Percentiles rank a stretch among this genome's conserved stretches.
phyloP scores from a whole-genome alignment of 2,329 filamentous ascomycete genomes.

The Fusarium mexicanum region DNA sequence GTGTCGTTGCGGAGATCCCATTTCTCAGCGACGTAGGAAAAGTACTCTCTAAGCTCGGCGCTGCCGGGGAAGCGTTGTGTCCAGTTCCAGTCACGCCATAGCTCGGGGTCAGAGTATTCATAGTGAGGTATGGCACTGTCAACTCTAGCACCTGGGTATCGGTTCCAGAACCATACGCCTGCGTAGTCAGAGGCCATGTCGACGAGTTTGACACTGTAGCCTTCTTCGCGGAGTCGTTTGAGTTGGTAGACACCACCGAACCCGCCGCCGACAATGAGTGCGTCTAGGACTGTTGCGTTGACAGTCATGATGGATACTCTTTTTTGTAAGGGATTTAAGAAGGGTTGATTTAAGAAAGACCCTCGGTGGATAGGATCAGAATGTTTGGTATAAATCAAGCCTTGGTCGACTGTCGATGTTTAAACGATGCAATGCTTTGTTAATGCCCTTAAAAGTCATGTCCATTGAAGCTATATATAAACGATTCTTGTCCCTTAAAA shows the following conservation, averaged over 20 bases:
- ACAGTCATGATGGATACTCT: background rate
- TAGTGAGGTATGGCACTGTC: background rate
- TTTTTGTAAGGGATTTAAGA: fast-evolving
- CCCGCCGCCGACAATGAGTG: background rate
- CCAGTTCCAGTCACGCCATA: background rate
- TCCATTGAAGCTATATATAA: background rate
- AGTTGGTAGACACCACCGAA: background rate
- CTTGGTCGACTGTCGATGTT: background rate
- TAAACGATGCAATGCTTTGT: background rate
- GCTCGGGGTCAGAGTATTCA: background rate
- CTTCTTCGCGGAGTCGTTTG: background rate
- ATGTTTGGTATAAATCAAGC: background rate
- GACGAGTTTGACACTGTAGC: background rate
- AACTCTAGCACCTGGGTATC: background rate
- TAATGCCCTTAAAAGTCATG: fast-evolving
- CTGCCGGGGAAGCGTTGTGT: background rate
- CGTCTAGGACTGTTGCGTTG: background rate
- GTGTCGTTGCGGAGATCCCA: conserved; percentile 34
- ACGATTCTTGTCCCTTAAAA: fast-evolving
- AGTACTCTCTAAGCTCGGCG: background rate
- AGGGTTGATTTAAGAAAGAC: background rate
- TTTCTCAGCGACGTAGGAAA: background rate
- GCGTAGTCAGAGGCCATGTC: background rate
- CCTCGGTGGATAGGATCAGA: too few species aligned
- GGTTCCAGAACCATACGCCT: background rate